Base-by-base conservation (phyloP, 1,284 basidiomycete genomes). In the Calocybe gambosa region DNA sequence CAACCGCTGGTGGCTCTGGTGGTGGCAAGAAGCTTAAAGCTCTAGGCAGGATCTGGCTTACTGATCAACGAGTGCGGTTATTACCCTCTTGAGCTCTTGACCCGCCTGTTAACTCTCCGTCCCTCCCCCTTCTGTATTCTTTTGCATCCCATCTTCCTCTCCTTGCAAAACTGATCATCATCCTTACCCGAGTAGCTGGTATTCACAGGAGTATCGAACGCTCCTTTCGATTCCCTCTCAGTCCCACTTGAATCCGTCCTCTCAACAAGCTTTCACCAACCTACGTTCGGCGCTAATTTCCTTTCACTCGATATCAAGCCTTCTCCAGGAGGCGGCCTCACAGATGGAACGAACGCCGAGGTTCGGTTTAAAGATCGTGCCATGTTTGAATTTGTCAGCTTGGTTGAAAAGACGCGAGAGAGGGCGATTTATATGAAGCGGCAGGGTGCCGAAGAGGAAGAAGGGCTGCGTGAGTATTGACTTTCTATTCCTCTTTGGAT, bases 401-500 rank as follows among this genome's bases (percentile, higher is more conserved):
- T 77, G 21, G 61, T 90, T 43, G 83, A 87, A 66, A 87, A 88
- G 69, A 78, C 82, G 28, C 74, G 86, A 42, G 84, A 88, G 64
- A 70, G 75, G 42, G 79, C 79, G 20, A 78, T 87, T 36, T 85
- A 82, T 55, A 86, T 85, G 84, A 80, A 71, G 59, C 69, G 83
- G 39, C 80, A 82, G 55, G 61, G 69, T 38, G 63, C 72, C 44
- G 75, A 79, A 42, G 85, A 85, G 23, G 80, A 80, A 40, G 80
- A 84, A 45, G 68, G 74, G n/a, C 61, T 85, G 39, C 86, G 85
- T 89, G 62, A 51, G 84, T 79, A 19, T 2, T n/a, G 10, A 26
- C n/a, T 19, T 47, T 42, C 47, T 50, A 7, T n/a, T 7, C 25
- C n/a, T 20, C 50, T 47, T 12, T 8, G 39, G 20, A 36, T 44